Base-by-base conservation (phyloP, 768 basidiomycete species). In the Nevesoporus exiguus region DNA sequence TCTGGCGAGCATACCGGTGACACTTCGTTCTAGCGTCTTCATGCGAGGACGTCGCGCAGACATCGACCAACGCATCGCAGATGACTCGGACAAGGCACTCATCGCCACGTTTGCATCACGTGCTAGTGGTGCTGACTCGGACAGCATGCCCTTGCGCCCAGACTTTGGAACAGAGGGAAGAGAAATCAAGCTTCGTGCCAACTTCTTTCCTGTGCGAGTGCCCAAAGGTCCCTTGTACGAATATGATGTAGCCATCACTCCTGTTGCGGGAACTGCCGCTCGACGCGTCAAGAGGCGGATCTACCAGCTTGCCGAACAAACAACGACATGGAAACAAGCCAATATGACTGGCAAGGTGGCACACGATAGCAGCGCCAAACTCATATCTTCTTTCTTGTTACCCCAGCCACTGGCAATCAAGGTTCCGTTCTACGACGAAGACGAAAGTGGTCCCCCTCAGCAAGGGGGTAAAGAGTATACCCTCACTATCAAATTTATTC, bases 31-130 rank as follows among this genome's bases (percentile, higher is more conserved):
- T 49, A 79, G 79, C n/a, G 62, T 79, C 29, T 81, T 78, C 57
- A 65, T 71, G 46, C 68, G 68, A 2, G 66, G 67, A 37, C 56
- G 56, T 49, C 66, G 65, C 68, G 85, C 63, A 59, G 74, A 79
- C 14, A 67, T 91, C 39, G 77, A 83, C 54, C 70, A 72, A 42
- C 88, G 90, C 70, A 65, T 67, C 71, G 31, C 67, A 50, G 73
- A 76, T 48, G 55, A 67, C 55, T 76, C 74, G 1, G 75, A 79
- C 62, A 75, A 80, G 46, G 62, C 69, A 5, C 71, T 81, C 4
- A 66, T 82, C n/a, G 62, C 66, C 46, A 47, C 62, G 61, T 29
- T 72, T 74, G 41, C 70, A 46, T 51, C 61, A 59, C 8, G 48
- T 70, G 30, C 64, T 14, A 49, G 56, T 14, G n/a, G n/a, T n/a